These are phyloP conservation scores for Solanum acaule DNA, from an alignment of 257 asterid species.

Conservation along the genomic window DNA sequence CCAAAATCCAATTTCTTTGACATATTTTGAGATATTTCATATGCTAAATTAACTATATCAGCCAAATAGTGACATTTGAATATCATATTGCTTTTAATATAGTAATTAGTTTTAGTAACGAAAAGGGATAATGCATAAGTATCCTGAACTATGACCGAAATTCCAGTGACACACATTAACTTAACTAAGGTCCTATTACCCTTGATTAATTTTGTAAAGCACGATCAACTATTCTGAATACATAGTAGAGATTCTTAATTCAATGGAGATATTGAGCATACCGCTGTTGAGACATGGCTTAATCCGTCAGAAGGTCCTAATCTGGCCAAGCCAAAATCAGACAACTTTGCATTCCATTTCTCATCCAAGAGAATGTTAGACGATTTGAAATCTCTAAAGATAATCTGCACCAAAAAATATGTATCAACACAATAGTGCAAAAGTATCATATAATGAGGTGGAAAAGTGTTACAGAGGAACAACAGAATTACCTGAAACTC, in stretches of 20 bases:
- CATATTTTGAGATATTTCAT: not conserved
- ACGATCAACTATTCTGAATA: too few species aligned
- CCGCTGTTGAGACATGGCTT: conserved; percentile 87
- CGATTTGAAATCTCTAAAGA: conserved; percentile 86
- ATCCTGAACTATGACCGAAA: too few species aligned
- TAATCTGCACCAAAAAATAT: conserved; percentile 41
- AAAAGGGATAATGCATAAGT: too few species aligned
- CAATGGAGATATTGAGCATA: conserved; percentile 3
- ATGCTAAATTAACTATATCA: not conserved
- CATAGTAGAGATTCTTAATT: not conserved
- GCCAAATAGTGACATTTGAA: too few species aligned
- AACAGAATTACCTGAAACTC: conserved; percentile 59
- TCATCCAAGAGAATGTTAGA: conserved; percentile 86
- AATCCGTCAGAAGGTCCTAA: conserved; percentile 79
- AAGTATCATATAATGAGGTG: not conserved
- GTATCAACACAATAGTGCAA: not conserved
- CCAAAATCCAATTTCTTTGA: not conserved
- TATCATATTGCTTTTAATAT: not conserved
- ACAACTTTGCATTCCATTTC: conserved; percentile 80
- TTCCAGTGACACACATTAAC: too few species aligned
- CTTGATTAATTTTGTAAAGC: too few species aligned
- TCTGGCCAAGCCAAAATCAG: conserved; percentile 82
- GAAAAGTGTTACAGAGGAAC: not conserved
- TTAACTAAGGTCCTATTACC: too few species aligned
- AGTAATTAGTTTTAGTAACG: not conserved